Percentiles rank a stretch among this genome's conserved stretches.
phyloP scores from a whole-genome alignment of 1,139 yeast genomes.

The Geotrichum aggregatum region DNA sequence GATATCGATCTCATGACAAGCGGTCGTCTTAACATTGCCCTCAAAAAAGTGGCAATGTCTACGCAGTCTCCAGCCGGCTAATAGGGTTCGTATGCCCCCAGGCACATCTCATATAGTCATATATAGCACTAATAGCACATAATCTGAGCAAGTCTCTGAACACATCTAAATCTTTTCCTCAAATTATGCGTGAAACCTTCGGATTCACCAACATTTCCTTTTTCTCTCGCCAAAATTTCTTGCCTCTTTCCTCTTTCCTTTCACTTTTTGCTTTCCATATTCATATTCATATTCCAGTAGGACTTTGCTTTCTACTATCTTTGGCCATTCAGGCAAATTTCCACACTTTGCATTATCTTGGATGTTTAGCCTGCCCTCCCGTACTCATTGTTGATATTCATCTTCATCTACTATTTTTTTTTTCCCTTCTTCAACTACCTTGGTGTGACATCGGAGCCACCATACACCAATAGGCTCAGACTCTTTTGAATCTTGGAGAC shows the following conservation, averaged over 20 bases:
- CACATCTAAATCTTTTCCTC: not conserved
- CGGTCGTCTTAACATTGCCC: too few relatives aligned
- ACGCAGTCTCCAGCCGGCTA: too few relatives aligned
- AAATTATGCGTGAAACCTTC: conserved; percentile 3
- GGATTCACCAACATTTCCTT: conserved; percentile 2
- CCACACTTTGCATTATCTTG: too few relatives aligned
- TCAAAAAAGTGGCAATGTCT: too few relatives aligned
- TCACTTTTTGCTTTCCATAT: not conserved
- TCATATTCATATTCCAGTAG: too few relatives aligned
- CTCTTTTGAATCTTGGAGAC: not conserved
- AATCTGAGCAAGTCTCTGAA: too few relatives aligned
- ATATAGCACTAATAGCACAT: not conserved
- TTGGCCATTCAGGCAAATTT: too few relatives aligned
- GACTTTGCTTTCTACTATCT: too few relatives aligned
- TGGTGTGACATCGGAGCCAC: not conserved
- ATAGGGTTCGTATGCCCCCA: too few relatives aligned
- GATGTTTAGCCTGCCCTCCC: not conserved
- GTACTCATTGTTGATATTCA: not conserved
- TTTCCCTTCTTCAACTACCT: not conserved
- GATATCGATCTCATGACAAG: too few relatives aligned
- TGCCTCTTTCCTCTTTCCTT: not conserved
- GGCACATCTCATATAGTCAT: not conserved
- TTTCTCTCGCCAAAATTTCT: not conserved
- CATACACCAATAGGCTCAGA: not conserved
- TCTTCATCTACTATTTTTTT: not conserved